Base-by-base conservation (phyloP, 164 flowering plant species). In the Amborella trichopoda region DNA sequence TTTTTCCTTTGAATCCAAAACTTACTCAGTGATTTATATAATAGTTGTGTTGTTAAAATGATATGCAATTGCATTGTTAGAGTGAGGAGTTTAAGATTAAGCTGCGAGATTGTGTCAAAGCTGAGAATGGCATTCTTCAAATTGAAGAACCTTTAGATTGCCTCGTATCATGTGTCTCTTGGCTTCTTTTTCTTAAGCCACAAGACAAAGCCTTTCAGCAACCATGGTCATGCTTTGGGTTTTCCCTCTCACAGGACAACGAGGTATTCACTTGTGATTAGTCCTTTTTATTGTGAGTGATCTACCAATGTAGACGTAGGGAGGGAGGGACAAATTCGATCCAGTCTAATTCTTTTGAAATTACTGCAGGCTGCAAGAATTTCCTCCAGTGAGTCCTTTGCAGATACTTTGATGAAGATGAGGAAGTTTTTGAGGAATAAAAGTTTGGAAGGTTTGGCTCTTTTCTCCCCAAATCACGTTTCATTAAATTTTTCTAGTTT, bases 231-330 rank as follows among this genome's bases (percentile, higher is more conserved):
- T 69, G 76, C 58, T 80, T 77, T 63, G 86, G 84, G 51, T 88
- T 88, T 71, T 77, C 96, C 47, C 81, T 88, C 53, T 71, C 96
- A 19, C 91, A 84, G 59, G 96, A 81, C 19, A 75, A 69, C 59
- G 89, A 88, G 96, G 96, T 84, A 73, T 13, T 37, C 19, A 8
- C 34, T 37, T 37, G 3, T 21, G 19, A n/a, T 6, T n/a, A 8
- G 34, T 12, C n/a, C n/a, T n/a, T n/a, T n/a, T n/a, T n/a, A n/a
- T n/a, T n/a, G n/a, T n/a, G n/a, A n/a, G n/a, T n/a, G n/a, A n/a
- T n/a, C n/a, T n/a, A n/a, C n/a, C n/a, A n/a, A n/a, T n/a, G n/a
- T n/a, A n/a, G n/a, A n/a, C n/a, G n/a, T n/a, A n/a, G n/a, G n/a
- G n/a, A n/a, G n/a, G n/a, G n/a, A n/a, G n/a, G n/a, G n/a, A n/a